Evolutionary conservation across 352 stramenopile species (phyloP).

Genomic region (Phytophthora lateralis): DNA sequence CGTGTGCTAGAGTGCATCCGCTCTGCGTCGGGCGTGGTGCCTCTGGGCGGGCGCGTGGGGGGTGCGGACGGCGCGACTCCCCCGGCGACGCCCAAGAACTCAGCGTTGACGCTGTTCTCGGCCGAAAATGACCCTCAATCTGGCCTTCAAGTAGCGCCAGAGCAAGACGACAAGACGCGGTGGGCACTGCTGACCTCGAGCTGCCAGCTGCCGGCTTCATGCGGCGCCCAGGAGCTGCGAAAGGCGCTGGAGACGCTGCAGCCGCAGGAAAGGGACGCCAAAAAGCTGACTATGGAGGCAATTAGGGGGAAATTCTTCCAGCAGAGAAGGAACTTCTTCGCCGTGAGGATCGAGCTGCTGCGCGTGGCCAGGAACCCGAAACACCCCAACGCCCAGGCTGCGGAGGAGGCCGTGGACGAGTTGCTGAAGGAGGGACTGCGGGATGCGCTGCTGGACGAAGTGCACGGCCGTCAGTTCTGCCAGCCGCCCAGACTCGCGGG

Average conservation of each 20-base stretch:
- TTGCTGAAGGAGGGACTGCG: constrained; percentile 62
- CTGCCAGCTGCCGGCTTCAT: constrained; percentile 41
- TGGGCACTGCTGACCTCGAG: constrained; percentile 41
- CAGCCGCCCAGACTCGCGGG: constrained; percentile 42
- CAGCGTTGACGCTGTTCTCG: constrained; percentile 15
- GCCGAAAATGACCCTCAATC: background rate
- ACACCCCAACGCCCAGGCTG: constrained; percentile 40
- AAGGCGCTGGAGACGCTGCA: constrained; percentile 6
- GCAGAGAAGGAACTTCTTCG: constrained; percentile 51
- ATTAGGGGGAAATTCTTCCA: constrained; percentile 47
- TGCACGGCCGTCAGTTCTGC: constrained; percentile 47
- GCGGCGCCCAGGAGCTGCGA: background rate
- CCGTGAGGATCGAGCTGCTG: constrained; percentile 63
- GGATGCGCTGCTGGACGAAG: constrained; percentile 62
- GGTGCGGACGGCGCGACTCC: constrained; percentile 25
- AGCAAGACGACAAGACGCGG: constrained; percentile 17
- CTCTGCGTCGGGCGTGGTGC: constrained; percentile 54
- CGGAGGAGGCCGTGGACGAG: constrained; percentile 49
- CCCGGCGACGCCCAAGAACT: constrained; percentile 21
- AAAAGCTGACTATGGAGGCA: constrained; percentile 27
- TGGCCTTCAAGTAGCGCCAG: background rate
- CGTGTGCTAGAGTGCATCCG: constrained; percentile 46
- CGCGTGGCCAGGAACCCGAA: constrained; percentile 38
- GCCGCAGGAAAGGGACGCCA: constrained; percentile 27
- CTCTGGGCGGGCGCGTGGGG: constrained; percentile 44